Evolutionary conservation across 2,329 filamentous ascomycete genomes (phyloP), one percentile per base, ranked within the genome.

Genomic region (Magnaporthales sp.): DNA sequence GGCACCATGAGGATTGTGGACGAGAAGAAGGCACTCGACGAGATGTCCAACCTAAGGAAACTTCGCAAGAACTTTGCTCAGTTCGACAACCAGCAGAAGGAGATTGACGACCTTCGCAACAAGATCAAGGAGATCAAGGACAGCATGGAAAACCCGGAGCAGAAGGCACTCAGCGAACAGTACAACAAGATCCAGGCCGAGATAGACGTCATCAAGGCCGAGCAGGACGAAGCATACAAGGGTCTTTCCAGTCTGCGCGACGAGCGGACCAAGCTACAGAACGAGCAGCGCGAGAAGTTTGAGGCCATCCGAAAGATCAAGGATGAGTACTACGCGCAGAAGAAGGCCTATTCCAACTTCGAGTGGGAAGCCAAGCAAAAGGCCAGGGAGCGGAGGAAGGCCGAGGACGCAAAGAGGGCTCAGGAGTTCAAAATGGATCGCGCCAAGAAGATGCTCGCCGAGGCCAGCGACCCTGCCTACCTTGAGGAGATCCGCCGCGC

Each of bases 1-100:
- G 94, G 94, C 70, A 90, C 86, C 77, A 93, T 99, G 90, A 96
- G 93, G 81, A 83, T 99, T 65, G 95, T 98, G 11, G 95, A 99
- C 73, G 95, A 98, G 86, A 96, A 92, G 84, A 98, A 97, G 86
- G 89, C 92, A 9, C 84, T 98, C 24, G 81, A 86, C 64, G 92
- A 97, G 73, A 89, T 97, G 73, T 91, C 90, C 63, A 89, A 81
- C 76, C 82, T 98, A 71, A 89, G 91, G 78, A 96, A 96, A 83
- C 86, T 91, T 74, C 91, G 91, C 81, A 98, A 97, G 87, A 90
- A 88, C 79, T 97, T 99, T 77, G 87, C 89, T 67, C 86, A 88
- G 69, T 90, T 98, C 74, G 92, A 96, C 68, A 88, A 91, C 68
- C 84, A 88, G 38, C 91, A 98, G 80, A 96, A 96, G 84, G 86